Base-by-base conservation (phyloP, 176 grass and related monocot species). In the Alopecurus myosuroides region DNA sequence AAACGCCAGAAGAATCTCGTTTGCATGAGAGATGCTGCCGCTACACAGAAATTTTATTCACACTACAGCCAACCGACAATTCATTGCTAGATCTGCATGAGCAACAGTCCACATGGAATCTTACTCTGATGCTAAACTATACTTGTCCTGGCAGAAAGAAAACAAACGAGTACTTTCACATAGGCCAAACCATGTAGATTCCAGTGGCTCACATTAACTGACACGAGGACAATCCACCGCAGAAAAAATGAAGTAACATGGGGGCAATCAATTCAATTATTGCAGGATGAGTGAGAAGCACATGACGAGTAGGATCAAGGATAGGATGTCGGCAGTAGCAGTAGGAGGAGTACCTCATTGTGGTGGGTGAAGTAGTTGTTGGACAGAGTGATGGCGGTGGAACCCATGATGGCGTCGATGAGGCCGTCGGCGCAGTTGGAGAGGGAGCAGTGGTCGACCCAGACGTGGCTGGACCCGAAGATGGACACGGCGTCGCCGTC, bases 351-450 rank as follows among this genome's bases (percentile, higher is more conserved):
- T 86, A 95, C 93, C 94, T 97, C 91, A 68, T 97, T 97, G 86
- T 97, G 94, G 86, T 93, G 91, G 57, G 91, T 93, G 84, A 97
- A 93, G 88, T 89, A 84, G 80, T 81, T 97, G 89, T 97, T 97
- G 39, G 94, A 93, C 41, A 97, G 81, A 14, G 94, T 97, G 74
- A 97, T 97, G 48, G 94, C 94, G 8, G 94, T 97, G 88, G 94
- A 97, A 7, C 94, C 94, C 91, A 93, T 93, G 85, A 97, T 84
- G 56, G 94, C 94, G 55, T 97, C 94, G 35, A 97, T 9, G n/a
- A 97, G 88, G 18, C 94, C 94, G 57, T 97, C 94, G 75, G 94
- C 94, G 68, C 94, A 97, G 39, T 93, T 97, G 53, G 91, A 89
- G 58, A 97, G 91, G 4, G 94, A 97, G 88, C 88, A 91, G 71